phyloP scores from a whole-genome alignment of 2,329 filamentous ascomycete species.

The Microcera coccophila region DNA sequence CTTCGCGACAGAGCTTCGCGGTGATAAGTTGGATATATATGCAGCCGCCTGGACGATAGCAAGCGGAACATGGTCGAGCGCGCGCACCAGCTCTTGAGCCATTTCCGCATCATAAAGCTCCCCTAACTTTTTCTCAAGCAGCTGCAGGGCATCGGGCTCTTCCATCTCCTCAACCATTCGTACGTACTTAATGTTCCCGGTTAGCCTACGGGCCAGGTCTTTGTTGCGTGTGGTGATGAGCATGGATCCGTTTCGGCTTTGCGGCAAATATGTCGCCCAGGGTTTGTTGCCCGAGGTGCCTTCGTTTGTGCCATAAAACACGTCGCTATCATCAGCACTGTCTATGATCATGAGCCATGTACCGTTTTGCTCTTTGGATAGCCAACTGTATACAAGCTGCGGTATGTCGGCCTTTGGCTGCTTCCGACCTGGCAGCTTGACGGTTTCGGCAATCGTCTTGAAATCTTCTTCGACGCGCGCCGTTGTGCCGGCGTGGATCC shows the following conservation, averaged over 20 bases:
- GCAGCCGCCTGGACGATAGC: conserved; percentile 39
- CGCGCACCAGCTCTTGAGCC: background rate
- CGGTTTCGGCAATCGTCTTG: background rate
- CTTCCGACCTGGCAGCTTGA: background rate
- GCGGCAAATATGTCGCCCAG: conserved; percentile 21
- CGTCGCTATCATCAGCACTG: conserved; percentile 20
- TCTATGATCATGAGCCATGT: conserved; percentile 25
- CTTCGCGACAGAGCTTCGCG: conserved; percentile 21
- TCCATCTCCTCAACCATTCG: background rate
- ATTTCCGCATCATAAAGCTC: background rate
- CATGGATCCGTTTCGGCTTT: conserved; percentile 26
- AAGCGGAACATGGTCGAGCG: conserved; percentile 28
- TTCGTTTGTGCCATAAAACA: background rate
- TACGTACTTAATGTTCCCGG: background rate
- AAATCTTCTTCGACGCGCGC: conserved; percentile 2
- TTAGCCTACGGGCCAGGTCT: conserved; percentile 21
- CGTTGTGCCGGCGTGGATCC: conserved; percentile 20
- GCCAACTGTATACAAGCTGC: background rate
- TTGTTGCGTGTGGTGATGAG: conserved; percentile 34
- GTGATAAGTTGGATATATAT: conserved; percentile 34
- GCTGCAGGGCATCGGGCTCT: background rate
- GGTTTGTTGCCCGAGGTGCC: background rate
- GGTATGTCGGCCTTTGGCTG: background rate
- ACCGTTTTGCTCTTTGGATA: conserved; percentile 7
- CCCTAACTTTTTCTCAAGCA: background rate